A percentile compares a stretch with the other conserved stretches of the same genome.
Evolutionary conservation across 106 monocot genomes (phyloP).

Genomic region (Posidonia australis): DNA sequence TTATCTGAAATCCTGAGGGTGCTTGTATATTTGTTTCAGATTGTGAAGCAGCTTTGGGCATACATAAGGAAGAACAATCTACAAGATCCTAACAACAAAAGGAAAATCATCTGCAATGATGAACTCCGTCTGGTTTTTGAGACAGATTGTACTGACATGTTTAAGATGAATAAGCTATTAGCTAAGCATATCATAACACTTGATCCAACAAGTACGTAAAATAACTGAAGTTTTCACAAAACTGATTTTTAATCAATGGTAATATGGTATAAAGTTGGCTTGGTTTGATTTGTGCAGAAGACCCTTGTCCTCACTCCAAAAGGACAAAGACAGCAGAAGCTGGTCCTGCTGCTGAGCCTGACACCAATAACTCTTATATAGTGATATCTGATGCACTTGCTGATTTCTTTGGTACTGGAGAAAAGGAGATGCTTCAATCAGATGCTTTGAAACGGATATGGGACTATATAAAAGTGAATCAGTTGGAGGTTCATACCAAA

Average conservation of each 20-base stretch:
- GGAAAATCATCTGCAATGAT: slow-evolving; percentile 93
- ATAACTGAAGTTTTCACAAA: neutral
- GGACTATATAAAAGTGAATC: slow-evolving; percentile 73
- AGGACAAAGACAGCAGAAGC: slow-evolving; percentile 42
- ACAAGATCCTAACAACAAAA: slow-evolving; percentile 92
- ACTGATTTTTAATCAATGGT: neutral
- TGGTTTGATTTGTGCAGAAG: slow-evolving; percentile 34
- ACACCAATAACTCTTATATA: slow-evolving; percentile 21
- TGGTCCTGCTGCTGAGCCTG: slow-evolving; percentile 22
- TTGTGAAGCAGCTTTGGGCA: slow-evolving; percentile 92
- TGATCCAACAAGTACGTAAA: slow-evolving; percentile 40
- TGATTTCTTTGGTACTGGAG: slow-evolving; percentile 62
- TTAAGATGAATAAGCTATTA: slow-evolving; percentile 92
- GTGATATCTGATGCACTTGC: slow-evolving; percentile 64
- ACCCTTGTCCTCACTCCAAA: slow-evolving; percentile 36
- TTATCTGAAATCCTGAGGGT: neutral
- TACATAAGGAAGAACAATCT: slow-evolving; percentile 86
- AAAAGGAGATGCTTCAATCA: slow-evolving; percentile 68
- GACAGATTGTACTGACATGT: slow-evolving; percentile 96
- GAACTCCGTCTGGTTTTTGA: slow-evolving; percentile 84
- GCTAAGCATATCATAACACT: slow-evolving; percentile 79
- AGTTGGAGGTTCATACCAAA: slow-evolving; percentile 53
- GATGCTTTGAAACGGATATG: slow-evolving; percentile 64
- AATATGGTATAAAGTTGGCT: too few species aligned
- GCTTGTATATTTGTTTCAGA: slow-evolving; percentile 29